A percentile compares a stretch with the other conserved stretches of the same genome.
phyloP scores from a whole-genome alignment of 495 filamentous ascomycete genomes.

The Massariosphaeria phaeospora region DNA sequence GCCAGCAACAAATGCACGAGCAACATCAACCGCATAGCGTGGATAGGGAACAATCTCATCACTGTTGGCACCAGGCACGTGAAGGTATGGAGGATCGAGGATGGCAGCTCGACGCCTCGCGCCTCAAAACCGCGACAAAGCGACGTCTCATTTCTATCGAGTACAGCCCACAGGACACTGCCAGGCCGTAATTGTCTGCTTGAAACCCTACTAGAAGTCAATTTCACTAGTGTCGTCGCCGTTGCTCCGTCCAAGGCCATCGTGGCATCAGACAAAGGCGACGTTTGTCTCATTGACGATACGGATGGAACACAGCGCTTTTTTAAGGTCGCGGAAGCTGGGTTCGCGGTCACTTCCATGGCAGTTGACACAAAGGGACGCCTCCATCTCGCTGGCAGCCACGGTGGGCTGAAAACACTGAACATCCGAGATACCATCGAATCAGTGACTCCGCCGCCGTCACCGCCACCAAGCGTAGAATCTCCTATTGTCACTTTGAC shows the following conservation, averaged over 20 bases:
- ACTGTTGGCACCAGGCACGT: slow-evolving; percentile 85
- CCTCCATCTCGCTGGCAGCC: slow-evolving; percentile 32
- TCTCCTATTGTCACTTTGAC: slow-evolving; percentile 19
- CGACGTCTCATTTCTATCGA: slow-evolving; percentile 43
- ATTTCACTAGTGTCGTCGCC: slow-evolving; percentile 71
- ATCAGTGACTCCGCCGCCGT: slow-evolving; percentile 27
- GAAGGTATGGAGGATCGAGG: slow-evolving; percentile 86
- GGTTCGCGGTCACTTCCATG: slow-evolving; percentile 57
- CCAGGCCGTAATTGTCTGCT: slow-evolving; percentile 65
- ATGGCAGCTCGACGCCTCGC: slow-evolving; percentile 47
- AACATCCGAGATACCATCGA: slow-evolving; percentile 18
- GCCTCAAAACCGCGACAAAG: slow-evolving; percentile 45
- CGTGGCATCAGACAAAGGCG: slow-evolving; percentile 66
- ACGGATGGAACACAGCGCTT: slow-evolving; percentile 64
- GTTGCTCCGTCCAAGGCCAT: slow-evolving; percentile 62
- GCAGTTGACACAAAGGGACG: slow-evolving; percentile 31
- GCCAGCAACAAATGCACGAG: slow-evolving; percentile 93
- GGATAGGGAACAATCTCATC: slow-evolving; percentile 69
- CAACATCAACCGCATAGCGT: slow-evolving; percentile 73
- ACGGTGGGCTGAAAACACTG: slow-evolving; percentile 28
- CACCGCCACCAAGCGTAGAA: slow-evolving; percentile 26
- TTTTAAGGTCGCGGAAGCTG: slow-evolving; percentile 54
- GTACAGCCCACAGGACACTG: slow-evolving; percentile 40
- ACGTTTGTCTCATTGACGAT: slow-evolving; percentile 78
- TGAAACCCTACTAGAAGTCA: slow-evolving; percentile 70